Evolutionary conservation across 805 yeast genomes (phyloP), one percentile per base, ranked within the genome.

Genomic region (Spathaspora hagerdaliae): DNA sequence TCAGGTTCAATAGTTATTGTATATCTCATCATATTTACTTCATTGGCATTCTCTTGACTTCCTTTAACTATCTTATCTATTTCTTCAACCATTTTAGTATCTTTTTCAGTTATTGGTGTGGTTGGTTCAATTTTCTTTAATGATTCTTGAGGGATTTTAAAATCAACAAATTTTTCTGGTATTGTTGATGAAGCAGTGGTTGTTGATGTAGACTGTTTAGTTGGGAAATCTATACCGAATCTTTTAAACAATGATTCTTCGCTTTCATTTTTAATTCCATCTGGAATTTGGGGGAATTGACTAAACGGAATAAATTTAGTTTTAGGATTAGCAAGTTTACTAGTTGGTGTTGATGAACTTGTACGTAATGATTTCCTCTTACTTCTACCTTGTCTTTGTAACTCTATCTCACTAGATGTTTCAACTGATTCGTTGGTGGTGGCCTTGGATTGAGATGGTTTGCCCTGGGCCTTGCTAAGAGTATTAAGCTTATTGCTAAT

Each of bases 111-210:
- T 19, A 59, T 45, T 32, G 56, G 51, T 14, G 53, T 53, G 27
- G 46, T 46, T 9, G 24, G 24, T 2, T 29, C 32, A 9, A 11
- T 47, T 53, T 37, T 55, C 49, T 62, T 63, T 29, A 59, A 47
- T 41, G 39, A 54, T 39, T 61, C 53, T 36, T 60, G 55, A 6
- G 68, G 67, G 13, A 64, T 61, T 34, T 44, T 51, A 41, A 62
- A 64, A 45, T 62, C 57, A n/a, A 56, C 53, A 33, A 47, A 49
- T 9, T 44, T 49, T 9, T 29, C 32, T 3, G 32, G 12, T 9
- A 9, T 29, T 3, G 32, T 11, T 5, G 24, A 19, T 3, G 24
- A 19, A 3, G 24, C 4, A 2, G 24, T 5, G 2, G 24, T 3
- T 19, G 24, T 5, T 19, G 24, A 19, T 19, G 24, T 5, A n/a